Evolutionary conservation across 129 eudicot genomes (phyloP), one percentile per base, ranked within the genome.

Genomic region (Pittosporum tobira): DNA sequence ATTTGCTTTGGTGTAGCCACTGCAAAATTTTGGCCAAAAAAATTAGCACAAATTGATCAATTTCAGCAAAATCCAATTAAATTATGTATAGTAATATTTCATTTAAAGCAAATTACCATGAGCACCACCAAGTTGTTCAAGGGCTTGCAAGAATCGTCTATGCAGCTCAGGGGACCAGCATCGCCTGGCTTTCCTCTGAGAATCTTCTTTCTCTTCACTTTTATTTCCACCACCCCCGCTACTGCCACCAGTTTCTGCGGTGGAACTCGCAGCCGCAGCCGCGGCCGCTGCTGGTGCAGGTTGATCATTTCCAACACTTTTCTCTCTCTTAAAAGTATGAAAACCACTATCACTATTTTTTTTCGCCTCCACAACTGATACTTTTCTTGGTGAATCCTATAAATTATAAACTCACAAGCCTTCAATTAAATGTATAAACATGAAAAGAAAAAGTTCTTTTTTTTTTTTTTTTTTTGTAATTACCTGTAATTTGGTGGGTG

Each of bases 111-210:
- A 45, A 91, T n/a, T n/a, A n/a, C 99, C 90, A 72, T 91, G 83
- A 24, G 96, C 81, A 62, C 99, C 99, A 64, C 99, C 99, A 66
- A 91, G 99, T 62, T 91, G 96, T 77, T 81, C 81, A 76, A 91
- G 85, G 55, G 99, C 87, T 61, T 74, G 73, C 62, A 87, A 73
- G 67, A 91, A 91, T 19, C 88, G 63, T 46, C 73, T 68, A 36
- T 91, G 99, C 73, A 91, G 66, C 58, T 91, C 99, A 25, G 84
- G 78, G n/a, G 99, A 91, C 99, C 99, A 91, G 70, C 88, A 73
- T 63, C 99, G 68, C 62, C 99, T 81, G 46, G 80, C 49, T 57
- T 91, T 91, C 61, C 90, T 81, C 52, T 73, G 79, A 53, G 78
- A 72, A 16, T 69, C 81, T 44, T 63, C 81, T 59, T 83, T 81